Evolutionary conservation across 306 rosid species (phyloP).

Genomic region (Sechiopsis laciniata): DNA sequence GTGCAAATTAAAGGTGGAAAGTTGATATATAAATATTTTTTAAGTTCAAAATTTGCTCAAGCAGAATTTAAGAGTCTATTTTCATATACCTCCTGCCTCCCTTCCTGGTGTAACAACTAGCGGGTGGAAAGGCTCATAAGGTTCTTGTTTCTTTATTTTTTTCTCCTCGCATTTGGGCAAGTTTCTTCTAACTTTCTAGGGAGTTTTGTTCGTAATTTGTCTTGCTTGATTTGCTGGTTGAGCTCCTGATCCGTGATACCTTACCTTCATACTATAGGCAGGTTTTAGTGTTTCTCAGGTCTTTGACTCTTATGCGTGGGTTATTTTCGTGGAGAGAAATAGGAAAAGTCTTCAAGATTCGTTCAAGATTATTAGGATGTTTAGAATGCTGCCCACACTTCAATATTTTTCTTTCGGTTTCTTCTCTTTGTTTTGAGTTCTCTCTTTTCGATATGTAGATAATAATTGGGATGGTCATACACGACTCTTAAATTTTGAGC

Average conservation of each 20-base stretch:
- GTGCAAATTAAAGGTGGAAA: slow-evolving; percentile 4
- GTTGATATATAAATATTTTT: not conserved
- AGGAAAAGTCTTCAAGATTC: slow-evolving; percentile 2
- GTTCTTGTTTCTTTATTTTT: not conserved
- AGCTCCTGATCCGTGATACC: not conserved
- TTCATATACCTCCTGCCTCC: not conserved
- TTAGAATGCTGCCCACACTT: not conserved
- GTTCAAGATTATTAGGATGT: slow-evolving; percentile 13
- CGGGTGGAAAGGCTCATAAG: slow-evolving; percentile 1
- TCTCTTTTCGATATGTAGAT: not conserved
- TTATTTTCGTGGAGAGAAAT: not conserved
- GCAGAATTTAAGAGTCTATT: not conserved
- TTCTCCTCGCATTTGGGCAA: not conserved
- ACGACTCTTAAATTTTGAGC: not conserved
- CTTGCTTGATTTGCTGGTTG: not conserved
- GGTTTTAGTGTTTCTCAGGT: not conserved
- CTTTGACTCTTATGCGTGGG: not conserved
- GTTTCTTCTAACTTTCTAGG: not conserved
- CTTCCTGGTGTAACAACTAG: not conserved
- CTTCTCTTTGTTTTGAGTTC: not conserved
- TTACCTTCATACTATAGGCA: not conserved
- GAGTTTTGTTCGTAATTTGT: not conserved
- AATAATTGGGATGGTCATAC: slow-evolving; percentile 5
- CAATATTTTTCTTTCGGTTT: not conserved
- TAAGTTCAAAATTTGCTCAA: not conserved